Conservation (phyloP, 768 basidiomycete species). For the Tricholoma saponaceum region DNA sequence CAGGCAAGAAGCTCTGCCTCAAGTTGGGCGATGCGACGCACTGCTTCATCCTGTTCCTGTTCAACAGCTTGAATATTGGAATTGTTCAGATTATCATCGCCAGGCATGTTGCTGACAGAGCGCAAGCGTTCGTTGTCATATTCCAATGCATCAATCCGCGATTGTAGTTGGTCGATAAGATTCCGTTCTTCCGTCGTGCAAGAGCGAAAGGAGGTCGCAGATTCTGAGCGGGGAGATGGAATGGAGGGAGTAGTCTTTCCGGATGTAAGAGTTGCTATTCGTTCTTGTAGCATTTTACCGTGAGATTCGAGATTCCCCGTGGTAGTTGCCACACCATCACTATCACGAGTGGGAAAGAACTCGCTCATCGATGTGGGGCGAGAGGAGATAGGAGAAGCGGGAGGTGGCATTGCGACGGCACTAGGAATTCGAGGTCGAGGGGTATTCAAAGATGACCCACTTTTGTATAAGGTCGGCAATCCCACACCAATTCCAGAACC, state of each 20-base stretch:
- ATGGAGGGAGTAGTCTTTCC: constrained; percentile 3
- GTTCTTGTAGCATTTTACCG: constrained; percentile 42
- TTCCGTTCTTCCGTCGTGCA: constrained; percentile 29
- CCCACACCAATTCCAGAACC: constrained; percentile 31
- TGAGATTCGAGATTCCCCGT: constrained; percentile 34
- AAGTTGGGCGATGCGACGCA: constrained; percentile 33
- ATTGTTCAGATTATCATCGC: constrained; percentile 38
- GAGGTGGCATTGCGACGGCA: constrained; percentile 78
- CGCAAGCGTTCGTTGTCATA: constrained; percentile 66
- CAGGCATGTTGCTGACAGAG: constrained; percentile 20
- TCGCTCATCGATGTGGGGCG: constrained; percentile 38
- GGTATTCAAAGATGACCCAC: constrained; percentile 44
- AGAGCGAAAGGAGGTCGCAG: constrained; percentile 34
- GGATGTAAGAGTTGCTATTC: constrained; percentile 40
- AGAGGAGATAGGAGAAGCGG: constrained; percentile 53
- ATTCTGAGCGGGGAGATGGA: constrained; percentile 33
- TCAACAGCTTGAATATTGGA: constrained; percentile 39
- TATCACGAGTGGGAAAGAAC: constrained; percentile 1
- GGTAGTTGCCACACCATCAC: not conserved
- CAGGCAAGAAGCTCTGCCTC: constrained; percentile 37
- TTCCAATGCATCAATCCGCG: constrained; percentile 58
- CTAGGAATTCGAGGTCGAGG: constrained; percentile 68
- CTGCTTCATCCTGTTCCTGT: constrained; percentile 42
- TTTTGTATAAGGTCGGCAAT: constrained; percentile 26
- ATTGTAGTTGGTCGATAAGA: constrained; percentile 39